These are phyloP conservation scores for Chaetomium strumarium DNA, from an alignment of 2,329 filamentous ascomycete species.

Conservation along the genomic window DNA sequence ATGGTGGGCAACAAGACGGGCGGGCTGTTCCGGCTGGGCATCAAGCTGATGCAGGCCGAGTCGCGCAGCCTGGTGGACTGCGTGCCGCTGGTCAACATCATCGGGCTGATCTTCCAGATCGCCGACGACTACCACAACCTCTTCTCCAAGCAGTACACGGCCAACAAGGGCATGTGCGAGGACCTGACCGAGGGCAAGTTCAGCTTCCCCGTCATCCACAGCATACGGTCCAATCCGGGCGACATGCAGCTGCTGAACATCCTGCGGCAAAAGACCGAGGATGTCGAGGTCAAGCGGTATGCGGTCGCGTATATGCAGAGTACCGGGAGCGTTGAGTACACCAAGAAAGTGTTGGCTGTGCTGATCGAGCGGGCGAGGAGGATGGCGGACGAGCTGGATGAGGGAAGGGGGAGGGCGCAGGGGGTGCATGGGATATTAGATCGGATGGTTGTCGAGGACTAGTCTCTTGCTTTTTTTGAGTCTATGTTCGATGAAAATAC, in stretches of 20 bases:
- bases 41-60: slow-evolving; percentile 85
- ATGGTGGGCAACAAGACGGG: slow-evolving; percentile 92
- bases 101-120: slow-evolving; percentile 86
- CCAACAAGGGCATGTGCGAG: slow-evolving; percentile 91
- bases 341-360: slow-evolving; percentile 58
- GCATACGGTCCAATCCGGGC: slow-evolving; percentile 68
- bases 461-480: background rate
- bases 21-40: slow-evolving; percentile 75
- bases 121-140: slow-evolving; percentile 93
- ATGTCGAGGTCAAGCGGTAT: slow-evolving; percentile 85
- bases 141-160: slow-evolving; percentile 63
- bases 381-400: slow-evolving; percentile 60
- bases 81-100: slow-evolving; percentile 75
- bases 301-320: slow-evolving; percentile 86
- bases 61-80: slow-evolving; percentile 56
- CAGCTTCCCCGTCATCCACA: slow-evolving; percentile 91
- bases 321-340: slow-evolving; percentile 87
- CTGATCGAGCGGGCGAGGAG: slow-evolving; percentile 58
- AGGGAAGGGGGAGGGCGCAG: slow-evolving; percentile 48
- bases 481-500: slow-evolving; percentile 1
- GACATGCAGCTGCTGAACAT: slow-evolving; percentile 86
- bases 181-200: slow-evolving; percentile 97
- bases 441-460: slow-evolving; percentile 46
- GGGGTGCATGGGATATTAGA: slow-evolving; percentile 63
- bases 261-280: slow-evolving; percentile 78